Percentiles rank a stretch among this genome's conserved stretches.
Conservation (phyloP, 2,329 filamentous ascomycete species). For the Hypoxylon sp. region DNA sequence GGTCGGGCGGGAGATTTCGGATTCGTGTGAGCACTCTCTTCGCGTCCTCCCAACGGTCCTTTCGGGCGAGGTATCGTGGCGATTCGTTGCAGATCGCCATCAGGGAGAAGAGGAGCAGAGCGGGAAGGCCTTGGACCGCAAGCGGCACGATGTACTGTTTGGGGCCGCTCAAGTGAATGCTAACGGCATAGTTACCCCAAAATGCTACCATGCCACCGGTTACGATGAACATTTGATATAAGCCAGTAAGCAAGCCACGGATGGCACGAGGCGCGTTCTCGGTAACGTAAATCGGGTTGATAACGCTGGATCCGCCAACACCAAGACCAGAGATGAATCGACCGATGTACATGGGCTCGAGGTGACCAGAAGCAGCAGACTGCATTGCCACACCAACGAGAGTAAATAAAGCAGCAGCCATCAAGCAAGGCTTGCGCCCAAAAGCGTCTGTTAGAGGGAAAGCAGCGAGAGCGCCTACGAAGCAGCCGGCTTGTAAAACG, state of each 20-base stretch:
- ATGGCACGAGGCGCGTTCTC: constrained; percentile 60
- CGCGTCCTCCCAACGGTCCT: constrained; percentile 74
- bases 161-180: constrained; percentile 52
- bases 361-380: constrained; percentile 66
- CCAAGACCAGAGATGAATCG: constrained; percentile 65
- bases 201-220: constrained; percentile 59
- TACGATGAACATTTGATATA: constrained; percentile 62
- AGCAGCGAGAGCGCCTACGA: constrained; percentile 58
- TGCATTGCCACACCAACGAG: constrained; percentile 72
- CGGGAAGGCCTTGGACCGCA: constrained; percentile 72
- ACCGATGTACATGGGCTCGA: constrained; percentile 72
- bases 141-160: constrained; percentile 69
- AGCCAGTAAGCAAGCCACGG: constrained; percentile 58
- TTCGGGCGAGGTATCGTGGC: constrained; percentile 73
- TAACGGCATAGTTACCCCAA: constrained; percentile 65
- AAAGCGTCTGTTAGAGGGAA: constrained; percentile 64
- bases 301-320: constrained; percentile 57
- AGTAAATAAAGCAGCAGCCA: constrained; percentile 66
- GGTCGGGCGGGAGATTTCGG: constrained; percentile 64
- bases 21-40: constrained; percentile 66
- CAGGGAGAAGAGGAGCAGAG: constrained; percentile 67
- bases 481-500: constrained; percentile 60
- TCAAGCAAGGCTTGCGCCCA: constrained; percentile 67
- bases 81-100: constrained; percentile 75
- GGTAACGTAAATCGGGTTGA: constrained; percentile 61